Evolutionary conservation across 164 flowering plant species (phyloP), one percentile per base, ranked within the genome.

Genomic region (Platanus orientalis): DNA sequence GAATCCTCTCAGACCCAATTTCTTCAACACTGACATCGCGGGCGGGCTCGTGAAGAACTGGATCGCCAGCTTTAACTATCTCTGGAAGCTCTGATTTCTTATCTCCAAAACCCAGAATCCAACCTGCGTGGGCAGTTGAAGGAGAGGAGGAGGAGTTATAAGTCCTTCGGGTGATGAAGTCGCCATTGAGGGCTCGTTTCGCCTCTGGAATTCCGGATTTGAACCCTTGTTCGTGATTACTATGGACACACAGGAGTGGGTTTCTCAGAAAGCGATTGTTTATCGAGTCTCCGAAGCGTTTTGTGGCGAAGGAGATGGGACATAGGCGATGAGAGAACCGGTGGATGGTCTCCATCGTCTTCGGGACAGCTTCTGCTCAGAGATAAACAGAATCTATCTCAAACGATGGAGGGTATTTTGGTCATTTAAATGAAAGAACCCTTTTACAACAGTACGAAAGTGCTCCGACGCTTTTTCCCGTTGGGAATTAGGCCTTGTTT

Each of bases 41-140:
- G 25, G 98, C 92, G 5, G 88, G 83, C 62, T 94, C 97, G 54
- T 94, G 95, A 30, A 94, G 83, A 60, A 89, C 96, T 51, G 97
- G 97, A 79, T 93, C 98, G 3, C 98, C 98, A 0, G 96, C 97
- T 71, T 83, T 79, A 14, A 87, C 90, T 23, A 84, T 81, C 2
- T 84, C 85, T 5, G 92, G 89, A 62, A 78, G 52, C 3, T 17
- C 26, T 54, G 69, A 55, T 71, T 84, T 84, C 61, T 83, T 81
- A 0, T 81, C 80, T n/a, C 81, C 81, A 6, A 85, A 66, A 63
- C 97, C 94, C 71, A 75, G 64, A 63, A 93, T 58, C 98, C 96
- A 90, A 14, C 90, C 87, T 6, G 92, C 88, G 49, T 75, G 76
- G 49, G 77, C 71, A 27, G 61, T 32, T 4, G 77, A 60, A 9